These are phyloP conservation scores for Penicillium verrucosum DNA, from an alignment of 2,329 filamentous ascomycete genomes.

Conservation along the genomic window DNA sequence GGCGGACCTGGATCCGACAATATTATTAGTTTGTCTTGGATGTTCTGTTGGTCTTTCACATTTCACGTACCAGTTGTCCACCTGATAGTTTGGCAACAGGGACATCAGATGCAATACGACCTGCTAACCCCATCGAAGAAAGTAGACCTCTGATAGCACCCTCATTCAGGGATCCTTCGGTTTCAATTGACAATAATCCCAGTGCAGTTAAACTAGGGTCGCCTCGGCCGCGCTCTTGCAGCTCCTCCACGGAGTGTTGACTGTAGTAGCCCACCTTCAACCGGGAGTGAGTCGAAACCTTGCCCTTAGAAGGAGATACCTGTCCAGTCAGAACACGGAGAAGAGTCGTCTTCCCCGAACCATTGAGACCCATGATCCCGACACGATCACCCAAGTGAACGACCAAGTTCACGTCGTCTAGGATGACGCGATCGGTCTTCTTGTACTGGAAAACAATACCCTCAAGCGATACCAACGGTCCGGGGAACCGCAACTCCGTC, in stretches of 20 bases:
- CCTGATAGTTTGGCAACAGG: constrained; percentile 72
- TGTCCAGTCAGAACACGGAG: constrained; percentile 66
- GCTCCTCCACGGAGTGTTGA: constrained; percentile 70
- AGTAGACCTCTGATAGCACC: constrained; percentile 66
- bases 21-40: not conserved
- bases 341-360: constrained; percentile 76
- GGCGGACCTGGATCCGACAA: constrained; percentile 43
- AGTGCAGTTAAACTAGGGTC: constrained; percentile 62
- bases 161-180: constrained; percentile 56
- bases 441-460: constrained; percentile 65
- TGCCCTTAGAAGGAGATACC: constrained; percentile 58
- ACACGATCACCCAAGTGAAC: constrained; percentile 71
- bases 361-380: constrained; percentile 75
- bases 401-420: constrained; percentile 64
- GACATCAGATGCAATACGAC: constrained; percentile 68
- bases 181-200: constrained; percentile 57
- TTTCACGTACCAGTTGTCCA: constrained; percentile 65
- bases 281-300: constrained; percentile 63
- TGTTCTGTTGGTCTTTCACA: not conserved
- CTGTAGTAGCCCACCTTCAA: constrained; percentile 73
- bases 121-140: constrained; percentile 66
- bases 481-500: constrained; percentile 69
- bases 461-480: constrained; percentile 69
- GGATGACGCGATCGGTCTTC: constrained; percentile 43
- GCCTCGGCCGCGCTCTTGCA: constrained; percentile 56